A percentile compares a stretch with the other conserved stretches of the same genome.
Conservation (phyloP, 768 basidiomycete genomes). For the Coprinopsis strossmayeri region DNA sequence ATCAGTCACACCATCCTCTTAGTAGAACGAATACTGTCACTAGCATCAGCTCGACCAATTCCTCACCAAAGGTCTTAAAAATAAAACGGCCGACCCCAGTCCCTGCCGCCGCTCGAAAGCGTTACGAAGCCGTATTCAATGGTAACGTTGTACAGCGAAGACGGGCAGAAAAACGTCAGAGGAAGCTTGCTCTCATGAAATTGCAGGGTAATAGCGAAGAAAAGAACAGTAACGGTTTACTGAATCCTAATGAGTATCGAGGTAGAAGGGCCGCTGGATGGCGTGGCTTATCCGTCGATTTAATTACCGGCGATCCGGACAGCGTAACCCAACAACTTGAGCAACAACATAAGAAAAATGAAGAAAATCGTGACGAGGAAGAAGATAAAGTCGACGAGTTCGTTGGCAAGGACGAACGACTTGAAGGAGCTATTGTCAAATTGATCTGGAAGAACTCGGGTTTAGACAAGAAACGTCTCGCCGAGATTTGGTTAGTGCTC, state of each 20-base stretch:
- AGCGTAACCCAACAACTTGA: constrained; percentile 9
- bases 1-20: constrained; percentile 13
- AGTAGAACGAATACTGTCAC: constrained; percentile 11
- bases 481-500: constrained; percentile 41
- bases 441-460: constrained; percentile 59
- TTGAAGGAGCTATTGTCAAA: constrained; percentile 52
- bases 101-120: constrained; percentile 52
- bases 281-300: constrained; percentile 34
- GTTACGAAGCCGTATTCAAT: constrained; percentile 65
- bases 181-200: constrained; percentile 19
- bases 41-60: constrained; percentile 12
- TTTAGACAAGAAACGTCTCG: constrained; percentile 44
- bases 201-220: background rate
- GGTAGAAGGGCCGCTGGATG: constrained; percentile 64
- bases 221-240: constrained; percentile 17
- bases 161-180: constrained; percentile 28
- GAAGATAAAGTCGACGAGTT: constrained; percentile 23
- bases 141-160: constrained; percentile 49
- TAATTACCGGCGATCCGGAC: constrained; percentile 35
- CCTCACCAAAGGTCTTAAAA: constrained; percentile 17
- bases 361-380: constrained; percentile 10
- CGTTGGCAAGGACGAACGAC: constrained; percentile 35
- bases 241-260: constrained; percentile 32
- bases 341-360: constrained; percentile 6
- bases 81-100: constrained; percentile 57